Conservation (phyloP, 1,139 yeast species). For the Candida tunisiensis region DNA sequence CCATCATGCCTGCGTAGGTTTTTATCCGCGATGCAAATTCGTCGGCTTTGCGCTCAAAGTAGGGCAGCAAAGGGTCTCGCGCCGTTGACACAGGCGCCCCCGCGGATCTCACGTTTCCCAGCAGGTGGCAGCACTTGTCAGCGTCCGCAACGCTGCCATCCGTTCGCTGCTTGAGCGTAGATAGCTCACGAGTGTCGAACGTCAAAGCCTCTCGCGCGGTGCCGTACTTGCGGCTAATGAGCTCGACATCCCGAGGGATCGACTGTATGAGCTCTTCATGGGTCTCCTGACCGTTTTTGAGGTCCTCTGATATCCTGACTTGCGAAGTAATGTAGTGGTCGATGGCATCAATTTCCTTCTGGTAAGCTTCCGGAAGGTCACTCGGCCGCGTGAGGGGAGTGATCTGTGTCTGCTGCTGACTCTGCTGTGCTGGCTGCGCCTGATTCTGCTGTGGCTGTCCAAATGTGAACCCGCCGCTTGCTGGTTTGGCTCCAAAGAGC, state of each 20-base stretch:
- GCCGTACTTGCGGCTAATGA: slow-evolving; percentile 42
- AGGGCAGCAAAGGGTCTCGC: slow-evolving; percentile 25
- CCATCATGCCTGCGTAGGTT: slow-evolving; percentile 46
- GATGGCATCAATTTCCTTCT: slow-evolving; percentile 64
- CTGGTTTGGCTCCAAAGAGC: slow-evolving; percentile 11
- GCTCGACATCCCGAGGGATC: slow-evolving; percentile 73
- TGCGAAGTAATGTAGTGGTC: slow-evolving; percentile 77
- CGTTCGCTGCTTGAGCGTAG: slow-evolving; percentile 23
- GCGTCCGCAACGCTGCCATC: slow-evolving; percentile 36
- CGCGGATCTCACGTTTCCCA: slow-evolving; percentile 46
- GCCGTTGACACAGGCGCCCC: slow-evolving; percentile 7
- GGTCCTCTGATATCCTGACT: slow-evolving; percentile 63
- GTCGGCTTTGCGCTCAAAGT: slow-evolving; percentile 11
- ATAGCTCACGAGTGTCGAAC: slow-evolving; percentile 41
- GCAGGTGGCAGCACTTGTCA: slow-evolving; percentile 46
- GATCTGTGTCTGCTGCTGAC: slow-evolving; percentile 22
- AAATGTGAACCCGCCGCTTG: too few relatives aligned
- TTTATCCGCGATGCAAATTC: slow-evolving; percentile 40
- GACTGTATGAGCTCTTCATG: slow-evolving; percentile 61
- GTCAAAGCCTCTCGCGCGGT: slow-evolving; percentile 57
- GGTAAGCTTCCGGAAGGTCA: slow-evolving; percentile 62
- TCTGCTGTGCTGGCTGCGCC: slow-evolving; percentile 7
- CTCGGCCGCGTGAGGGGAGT: slow-evolving; percentile 80
- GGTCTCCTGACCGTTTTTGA: slow-evolving; percentile 43
- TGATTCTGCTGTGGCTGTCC: slow-evolving; percentile 2